A percentile compares a stretch with the other conserved stretches of the same genome.
Evolutionary conservation across 192 early-diverging fungal species (phyloP).

Genomic region (Diversispora eburnea): DNA sequence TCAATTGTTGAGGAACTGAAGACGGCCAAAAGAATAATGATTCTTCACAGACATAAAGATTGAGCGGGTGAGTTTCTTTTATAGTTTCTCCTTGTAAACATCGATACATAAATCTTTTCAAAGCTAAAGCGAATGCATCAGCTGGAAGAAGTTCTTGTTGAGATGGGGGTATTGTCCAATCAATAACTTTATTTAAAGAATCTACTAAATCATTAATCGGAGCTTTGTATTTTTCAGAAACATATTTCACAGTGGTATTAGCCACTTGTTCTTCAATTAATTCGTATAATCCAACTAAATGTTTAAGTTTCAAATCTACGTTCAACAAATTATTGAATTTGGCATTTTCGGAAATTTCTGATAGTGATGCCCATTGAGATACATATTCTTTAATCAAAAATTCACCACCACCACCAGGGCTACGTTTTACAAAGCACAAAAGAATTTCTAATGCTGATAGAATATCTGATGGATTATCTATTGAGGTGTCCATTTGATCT

Average conservation of each 20-base stretch:
- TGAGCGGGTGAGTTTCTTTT: neutral
- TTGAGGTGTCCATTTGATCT: neutral
- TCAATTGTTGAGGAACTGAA: neutral
- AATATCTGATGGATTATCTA: slow-evolving; percentile 17
- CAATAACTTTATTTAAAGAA: neutral
- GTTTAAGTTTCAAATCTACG: slow-evolving; percentile 1
- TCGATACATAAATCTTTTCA: slow-evolving; percentile 16
- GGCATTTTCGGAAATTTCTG: neutral
- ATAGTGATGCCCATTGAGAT: slow-evolving; percentile 20
- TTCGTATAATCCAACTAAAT: slow-evolving; percentile 27
- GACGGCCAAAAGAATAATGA: neutral
- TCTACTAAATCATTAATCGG: neutral
- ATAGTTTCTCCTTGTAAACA: neutral
- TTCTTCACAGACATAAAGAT: neutral
- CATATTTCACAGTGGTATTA: neutral
- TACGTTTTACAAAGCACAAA: slow-evolving; percentile 31
- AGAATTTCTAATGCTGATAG: slow-evolving; percentile 27
- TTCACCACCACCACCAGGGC: slow-evolving; percentile 2
- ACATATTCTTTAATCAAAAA: slow-evolving; percentile 23
- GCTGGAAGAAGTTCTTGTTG: neutral
- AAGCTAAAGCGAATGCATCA: neutral
- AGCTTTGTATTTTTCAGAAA: slow-evolving; percentile 18
- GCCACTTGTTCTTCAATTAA: slow-evolving; percentile 24
- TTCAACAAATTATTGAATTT: neutral
- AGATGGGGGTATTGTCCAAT: neutral